Percentiles rank a stretch among this genome's conserved stretches.
Conservation (phyloP, 176 grass and related monocot genomes). For the Raddia guianensis region DNA sequence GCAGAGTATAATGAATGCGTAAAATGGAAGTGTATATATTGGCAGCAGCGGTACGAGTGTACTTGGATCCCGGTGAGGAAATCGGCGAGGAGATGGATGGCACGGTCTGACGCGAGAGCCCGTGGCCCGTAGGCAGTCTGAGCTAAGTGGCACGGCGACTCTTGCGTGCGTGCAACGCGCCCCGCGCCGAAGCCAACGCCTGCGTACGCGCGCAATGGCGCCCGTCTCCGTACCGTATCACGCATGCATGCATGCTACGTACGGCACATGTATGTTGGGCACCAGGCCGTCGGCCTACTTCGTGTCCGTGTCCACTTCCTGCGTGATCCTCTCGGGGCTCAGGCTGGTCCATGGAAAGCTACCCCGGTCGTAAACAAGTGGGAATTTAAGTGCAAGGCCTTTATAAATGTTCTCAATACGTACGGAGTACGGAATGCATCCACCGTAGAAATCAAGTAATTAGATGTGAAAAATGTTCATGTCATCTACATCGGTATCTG, state of each 20-base stretch:
- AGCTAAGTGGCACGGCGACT: not conserved
- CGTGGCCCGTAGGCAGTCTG: not conserved
- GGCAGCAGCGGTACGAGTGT: not conserved
- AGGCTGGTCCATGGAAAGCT: not conserved
- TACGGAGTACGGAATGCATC: no score
- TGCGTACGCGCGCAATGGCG: not conserved
- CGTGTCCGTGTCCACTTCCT: not conserved
- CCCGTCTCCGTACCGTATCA: not conserved
- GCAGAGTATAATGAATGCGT: not conserved
- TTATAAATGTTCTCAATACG: no score
- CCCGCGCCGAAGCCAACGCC: not conserved
- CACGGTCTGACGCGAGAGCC: not conserved
- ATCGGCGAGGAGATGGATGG: not conserved
- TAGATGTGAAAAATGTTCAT: no score
- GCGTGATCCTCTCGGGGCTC: not conserved
- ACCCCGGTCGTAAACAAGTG: no score
- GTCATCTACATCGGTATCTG: no score
- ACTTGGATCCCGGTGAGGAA: not conserved
- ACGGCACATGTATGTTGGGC: not conserved
- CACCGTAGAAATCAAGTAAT: no score
- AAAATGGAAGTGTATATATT: not conserved
- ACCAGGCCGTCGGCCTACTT: conserved; percentile 1
- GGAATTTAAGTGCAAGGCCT: no score
- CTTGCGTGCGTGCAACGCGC: conserved; percentile 31
- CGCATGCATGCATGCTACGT: not conserved